These are phyloP conservation scores for Schoenoplectus tabernaemontani DNA, from an alignment of 202 grass and related monocot species.

Conservation along the genomic window DNA sequence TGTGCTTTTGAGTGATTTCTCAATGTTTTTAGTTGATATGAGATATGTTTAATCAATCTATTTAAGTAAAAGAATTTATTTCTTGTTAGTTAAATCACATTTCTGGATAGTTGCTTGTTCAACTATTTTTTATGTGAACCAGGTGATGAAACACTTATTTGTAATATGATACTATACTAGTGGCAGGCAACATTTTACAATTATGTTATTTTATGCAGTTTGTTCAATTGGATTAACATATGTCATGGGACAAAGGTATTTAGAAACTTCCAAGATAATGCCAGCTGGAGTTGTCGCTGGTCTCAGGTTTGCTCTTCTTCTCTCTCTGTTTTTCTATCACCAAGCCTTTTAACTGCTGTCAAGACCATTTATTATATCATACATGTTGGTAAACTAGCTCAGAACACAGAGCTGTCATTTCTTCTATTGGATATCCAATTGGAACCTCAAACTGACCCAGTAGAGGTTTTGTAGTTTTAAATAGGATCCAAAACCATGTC, in stretches of 20 bases:
- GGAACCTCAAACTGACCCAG: not conserved
- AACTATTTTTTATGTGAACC: not conserved
- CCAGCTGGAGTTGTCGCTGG: slow-evolving; percentile 74
- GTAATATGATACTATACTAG: not conserved
- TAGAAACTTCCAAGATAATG: slow-evolving; percentile 87
- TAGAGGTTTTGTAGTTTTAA: not conserved
- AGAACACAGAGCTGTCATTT: not conserved
- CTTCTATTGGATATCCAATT: not conserved
- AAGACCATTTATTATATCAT: not conserved
- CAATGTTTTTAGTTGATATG: not conserved
- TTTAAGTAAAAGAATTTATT: not conserved
- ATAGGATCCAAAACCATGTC: not conserved
- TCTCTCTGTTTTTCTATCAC: not conserved
- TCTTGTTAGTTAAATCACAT: not conserved
- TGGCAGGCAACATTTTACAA: slow-evolving; percentile 9
- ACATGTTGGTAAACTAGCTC: not conserved
- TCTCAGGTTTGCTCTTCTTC: slow-evolving; percentile 45
- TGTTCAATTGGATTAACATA: slow-evolving; percentile 59
- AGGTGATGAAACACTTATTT: not conserved
- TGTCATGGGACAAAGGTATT: slow-evolving; percentile 79
- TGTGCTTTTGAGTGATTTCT: not conserved
- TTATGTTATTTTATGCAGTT: slow-evolving; percentile 40
- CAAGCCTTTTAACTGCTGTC: not conserved
- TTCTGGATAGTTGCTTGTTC: not conserved
- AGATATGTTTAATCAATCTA: not conserved